phyloP scores from a whole-genome alignment of 176 grass and related monocot genomes.

The Phragmites australis region DNA sequence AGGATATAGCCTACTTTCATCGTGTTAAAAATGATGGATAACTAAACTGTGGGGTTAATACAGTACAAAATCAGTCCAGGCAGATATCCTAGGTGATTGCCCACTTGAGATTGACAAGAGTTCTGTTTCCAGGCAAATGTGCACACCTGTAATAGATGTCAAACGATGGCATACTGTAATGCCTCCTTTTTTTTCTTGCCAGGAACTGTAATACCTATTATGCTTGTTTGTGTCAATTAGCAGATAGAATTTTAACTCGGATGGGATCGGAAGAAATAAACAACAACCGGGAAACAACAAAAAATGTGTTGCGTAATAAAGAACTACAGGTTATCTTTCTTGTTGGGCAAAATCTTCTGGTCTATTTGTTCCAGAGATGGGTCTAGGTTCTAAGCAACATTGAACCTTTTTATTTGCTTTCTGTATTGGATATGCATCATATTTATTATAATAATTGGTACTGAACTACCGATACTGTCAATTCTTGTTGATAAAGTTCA shows the following conservation, averaged over 20 bases:
- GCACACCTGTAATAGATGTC: neutral
- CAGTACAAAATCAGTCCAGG: neutral
- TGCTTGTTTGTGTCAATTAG: neutral
- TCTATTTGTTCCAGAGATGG: neutral
- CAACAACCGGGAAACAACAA: neutral
- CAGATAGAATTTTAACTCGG: neutral
- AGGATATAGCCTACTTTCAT: neutral
- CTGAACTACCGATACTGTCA: neutral
- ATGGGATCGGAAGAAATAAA: neutral
- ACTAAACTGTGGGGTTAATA: neutral
- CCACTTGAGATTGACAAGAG: neutral
- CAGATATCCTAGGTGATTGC: neutral
- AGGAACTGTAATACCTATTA: too few species aligned
- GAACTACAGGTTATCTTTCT: neutral
- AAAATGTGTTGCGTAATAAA: neutral
- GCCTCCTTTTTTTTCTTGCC: neutral
- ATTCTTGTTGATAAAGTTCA: neutral
- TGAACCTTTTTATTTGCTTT: neutral
- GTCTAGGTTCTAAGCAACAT: neutral
- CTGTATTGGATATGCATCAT: neutral
- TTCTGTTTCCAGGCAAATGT: neutral
- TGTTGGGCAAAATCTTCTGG: neutral
- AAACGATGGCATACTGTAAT: neutral
- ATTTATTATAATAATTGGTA: neutral
- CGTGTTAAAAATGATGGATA: neutral